phyloP scores from a whole-genome alignment of 192 early-diverging fungal species.

The Gamsiella multidivaricata region DNA sequence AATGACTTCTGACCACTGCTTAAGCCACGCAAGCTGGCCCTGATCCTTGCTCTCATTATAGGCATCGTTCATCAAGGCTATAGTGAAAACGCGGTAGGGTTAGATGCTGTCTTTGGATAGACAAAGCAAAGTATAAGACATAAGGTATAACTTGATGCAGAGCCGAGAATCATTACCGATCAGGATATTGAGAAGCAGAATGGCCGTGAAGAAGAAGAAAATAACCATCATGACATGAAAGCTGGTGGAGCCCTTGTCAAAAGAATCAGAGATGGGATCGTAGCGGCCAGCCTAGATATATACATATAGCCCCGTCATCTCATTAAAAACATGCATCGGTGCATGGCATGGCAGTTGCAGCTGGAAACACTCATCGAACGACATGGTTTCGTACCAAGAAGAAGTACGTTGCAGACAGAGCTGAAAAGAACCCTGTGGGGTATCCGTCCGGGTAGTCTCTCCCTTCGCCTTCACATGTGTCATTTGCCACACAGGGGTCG shows the following conservation, averaged over 20 bases:
- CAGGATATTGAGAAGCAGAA: slow-evolving; percentile 44
- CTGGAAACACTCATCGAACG: no score
- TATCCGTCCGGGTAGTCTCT: slow-evolving; percentile 1
- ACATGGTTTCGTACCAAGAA: no score
- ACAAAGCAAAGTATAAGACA: background rate
- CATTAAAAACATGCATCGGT: background rate
- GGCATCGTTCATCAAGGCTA: slow-evolving; percentile 51
- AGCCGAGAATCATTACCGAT: slow-evolving; percentile 23
- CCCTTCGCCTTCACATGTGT: no score
- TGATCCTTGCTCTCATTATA: slow-evolving; percentile 44
- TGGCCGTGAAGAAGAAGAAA: slow-evolving; percentile 50
- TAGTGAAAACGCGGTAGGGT: background rate
- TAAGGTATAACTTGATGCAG: background rate
- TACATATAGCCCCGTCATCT: background rate
- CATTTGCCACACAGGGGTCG: background rate
- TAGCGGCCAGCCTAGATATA: slow-evolving; percentile 35
- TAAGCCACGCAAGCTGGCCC: slow-evolving; percentile 49
- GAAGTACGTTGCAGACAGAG: slow-evolving; percentile 31
- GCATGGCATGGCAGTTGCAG: background rate
- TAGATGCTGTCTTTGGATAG: background rate
- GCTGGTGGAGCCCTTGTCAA: background rate
- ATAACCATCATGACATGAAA: slow-evolving; percentile 49
- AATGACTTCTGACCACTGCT: slow-evolving; percentile 52
- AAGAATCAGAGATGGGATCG: slow-evolving; percentile 4
- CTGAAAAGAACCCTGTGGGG: background rate